These are phyloP conservation scores for Teratosphaeria pseudoeucalypti DNA, from an alignment of 2,329 filamentous ascomycete species.

Conservation along the genomic window DNA sequence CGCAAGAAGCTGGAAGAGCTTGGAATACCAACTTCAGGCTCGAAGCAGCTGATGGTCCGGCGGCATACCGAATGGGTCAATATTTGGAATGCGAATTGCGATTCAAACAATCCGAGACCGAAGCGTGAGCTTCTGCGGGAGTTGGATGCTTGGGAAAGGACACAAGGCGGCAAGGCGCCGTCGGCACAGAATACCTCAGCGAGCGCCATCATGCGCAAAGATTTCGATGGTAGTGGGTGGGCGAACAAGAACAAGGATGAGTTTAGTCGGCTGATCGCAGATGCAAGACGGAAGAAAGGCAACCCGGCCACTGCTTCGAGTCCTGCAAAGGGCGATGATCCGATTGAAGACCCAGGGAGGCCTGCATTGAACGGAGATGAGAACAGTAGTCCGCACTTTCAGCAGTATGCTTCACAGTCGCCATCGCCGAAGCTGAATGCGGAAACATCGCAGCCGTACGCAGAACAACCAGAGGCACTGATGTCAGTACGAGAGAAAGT, in stretches of 20 bases:
- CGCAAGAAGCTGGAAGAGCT: conserved; percentile 73
- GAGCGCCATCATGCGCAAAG: conserved; percentile 63
- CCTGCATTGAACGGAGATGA: conserved; percentile 3
- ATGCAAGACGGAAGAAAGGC: conserved; percentile 51
- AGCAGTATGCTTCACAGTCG: neutral
- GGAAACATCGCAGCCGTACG: conserved; percentile 10
- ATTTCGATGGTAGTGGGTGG: conserved; percentile 76
- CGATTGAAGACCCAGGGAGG: neutral
- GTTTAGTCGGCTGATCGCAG: conserved; percentile 71
- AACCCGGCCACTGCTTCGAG: conserved; percentile 10
- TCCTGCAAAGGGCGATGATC: conserved; percentile 6
- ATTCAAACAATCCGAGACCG: conserved; percentile 61
- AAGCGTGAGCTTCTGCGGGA: conserved; percentile 66
- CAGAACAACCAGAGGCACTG: conserved; percentile 15
- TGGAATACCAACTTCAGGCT: conserved; percentile 62
- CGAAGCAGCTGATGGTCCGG: conserved; percentile 59
- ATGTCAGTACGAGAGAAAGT: conserved; percentile 18
- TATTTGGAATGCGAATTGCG: conserved; percentile 94
- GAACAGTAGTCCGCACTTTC: conserved; percentile 3
- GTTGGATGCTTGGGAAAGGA: conserved; percentile 76
- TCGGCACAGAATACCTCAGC: conserved; percentile 18
- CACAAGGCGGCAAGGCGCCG: conserved; percentile 54
- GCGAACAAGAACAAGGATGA: conserved; percentile 59
- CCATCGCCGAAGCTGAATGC: neutral
- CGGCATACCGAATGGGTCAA: conserved; percentile 92